A percentile compares a stretch with the other conserved stretches of the same genome.
Evolutionary conservation across 2,329 filamentous ascomycete species (phyloP).

Genomic region (Erysiphe neolycopersici): DNA sequence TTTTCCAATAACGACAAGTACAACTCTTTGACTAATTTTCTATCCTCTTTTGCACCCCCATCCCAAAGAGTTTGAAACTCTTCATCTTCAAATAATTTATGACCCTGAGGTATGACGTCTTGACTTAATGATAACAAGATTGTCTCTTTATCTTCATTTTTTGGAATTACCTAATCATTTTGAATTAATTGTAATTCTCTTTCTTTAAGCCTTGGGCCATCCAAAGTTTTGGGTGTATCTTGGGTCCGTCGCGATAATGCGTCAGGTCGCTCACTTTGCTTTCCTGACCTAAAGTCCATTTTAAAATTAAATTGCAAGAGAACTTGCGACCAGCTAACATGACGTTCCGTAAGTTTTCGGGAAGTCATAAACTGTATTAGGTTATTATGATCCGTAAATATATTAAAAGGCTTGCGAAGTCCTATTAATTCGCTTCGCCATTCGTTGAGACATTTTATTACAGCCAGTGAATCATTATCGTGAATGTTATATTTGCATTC

Average conservation of each 20-base stretch:
- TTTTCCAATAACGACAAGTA: background rate
- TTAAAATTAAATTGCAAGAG: background rate
- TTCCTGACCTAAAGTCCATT: background rate
- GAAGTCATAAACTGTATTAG: background rate
- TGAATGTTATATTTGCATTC: no score
- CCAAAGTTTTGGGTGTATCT: background rate
- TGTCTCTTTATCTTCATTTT: background rate
- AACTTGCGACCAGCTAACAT: background rate
- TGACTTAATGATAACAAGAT: background rate
- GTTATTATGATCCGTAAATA: background rate
- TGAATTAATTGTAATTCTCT: background rate
- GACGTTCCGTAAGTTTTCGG: background rate
- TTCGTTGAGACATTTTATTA: no score
- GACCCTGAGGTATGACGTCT: background rate
- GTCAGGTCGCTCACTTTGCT: background rate
- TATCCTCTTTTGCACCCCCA: background rate
- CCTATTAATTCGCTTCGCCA: no score
- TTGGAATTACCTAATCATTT: background rate
- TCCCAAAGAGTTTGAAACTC: background rate
- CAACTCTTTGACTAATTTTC: background rate
- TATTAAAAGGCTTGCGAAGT: no score
- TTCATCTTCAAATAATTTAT: background rate
- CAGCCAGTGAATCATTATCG: no score
- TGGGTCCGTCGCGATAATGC: background rate
- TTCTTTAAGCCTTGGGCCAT: background rate